phyloP scores from a whole-genome alignment of 495 filamentous ascomycete species.

The Poronia punctata region DNA sequence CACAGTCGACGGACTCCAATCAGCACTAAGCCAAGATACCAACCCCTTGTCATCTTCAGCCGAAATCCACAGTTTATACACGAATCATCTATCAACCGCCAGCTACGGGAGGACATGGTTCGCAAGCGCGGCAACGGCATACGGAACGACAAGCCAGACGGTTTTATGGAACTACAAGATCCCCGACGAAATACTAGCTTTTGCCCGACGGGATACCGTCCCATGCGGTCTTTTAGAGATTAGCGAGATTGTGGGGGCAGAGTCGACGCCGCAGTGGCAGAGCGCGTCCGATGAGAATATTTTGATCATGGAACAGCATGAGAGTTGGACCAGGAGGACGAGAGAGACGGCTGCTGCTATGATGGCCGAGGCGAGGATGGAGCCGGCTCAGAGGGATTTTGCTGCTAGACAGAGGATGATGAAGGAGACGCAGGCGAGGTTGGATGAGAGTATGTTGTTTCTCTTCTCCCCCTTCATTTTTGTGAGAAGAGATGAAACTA shows the following conservation, averaged over 20 bases:
- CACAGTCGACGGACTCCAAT: constrained; percentile 32
- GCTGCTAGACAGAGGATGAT: constrained; percentile 29
- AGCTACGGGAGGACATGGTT: constrained; percentile 47
- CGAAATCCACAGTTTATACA: constrained; percentile 32
- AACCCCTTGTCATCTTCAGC: constrained; percentile 12
- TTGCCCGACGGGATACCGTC: constrained; percentile 46
- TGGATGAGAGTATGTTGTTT: constrained; percentile 34
- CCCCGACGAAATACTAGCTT: constrained; percentile 43
- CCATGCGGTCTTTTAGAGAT: constrained; percentile 58
- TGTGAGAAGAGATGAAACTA: constrained; percentile 5
- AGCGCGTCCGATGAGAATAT: constrained; percentile 29
- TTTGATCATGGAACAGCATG: constrained; percentile 31
- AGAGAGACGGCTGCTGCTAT: constrained; percentile 36
- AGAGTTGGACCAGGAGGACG: constrained; percentile 27
- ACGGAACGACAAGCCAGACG: constrained; percentile 43
- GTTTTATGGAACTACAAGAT: constrained; percentile 57
- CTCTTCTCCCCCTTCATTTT: constrained; percentile 1
- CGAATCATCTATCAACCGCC: constrained; percentile 34
- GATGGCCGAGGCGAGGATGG: constrained; percentile 38
- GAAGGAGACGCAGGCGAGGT: constrained; percentile 30
- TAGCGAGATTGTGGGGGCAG: constrained; percentile 43
- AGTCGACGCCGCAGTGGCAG: constrained; percentile 51
- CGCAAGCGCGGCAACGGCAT: constrained; percentile 46
- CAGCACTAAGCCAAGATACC: constrained; percentile 31
- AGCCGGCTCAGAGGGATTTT: constrained; percentile 37